Percentiles rank a stretch among this genome's conserved stretches.
phyloP scores from a whole-genome alignment of 352 stramenopile species.

The Pythium sp. region DNA sequence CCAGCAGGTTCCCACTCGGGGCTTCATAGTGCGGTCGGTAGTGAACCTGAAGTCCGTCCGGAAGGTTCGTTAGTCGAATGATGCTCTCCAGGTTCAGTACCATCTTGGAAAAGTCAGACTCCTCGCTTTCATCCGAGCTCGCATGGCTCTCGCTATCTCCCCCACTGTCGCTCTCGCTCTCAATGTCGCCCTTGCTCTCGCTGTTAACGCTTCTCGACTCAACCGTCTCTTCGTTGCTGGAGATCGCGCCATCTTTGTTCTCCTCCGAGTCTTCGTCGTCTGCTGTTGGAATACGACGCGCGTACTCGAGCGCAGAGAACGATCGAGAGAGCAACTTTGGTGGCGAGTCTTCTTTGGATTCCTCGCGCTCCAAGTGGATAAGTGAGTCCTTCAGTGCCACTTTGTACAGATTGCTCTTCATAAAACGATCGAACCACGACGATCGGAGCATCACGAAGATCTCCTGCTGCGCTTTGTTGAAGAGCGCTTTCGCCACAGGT shows the following conservation, averaged over 20 bases:
- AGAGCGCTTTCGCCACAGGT: conserved; percentile 43
- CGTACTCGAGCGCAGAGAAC: conserved; percentile 47
- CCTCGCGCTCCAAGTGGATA: conserved; percentile 57
- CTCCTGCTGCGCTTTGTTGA: conserved; percentile 71
- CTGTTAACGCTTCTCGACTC: conserved; percentile 13
- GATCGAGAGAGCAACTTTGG: conserved; percentile 61
- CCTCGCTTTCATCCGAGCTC: conserved; percentile 40
- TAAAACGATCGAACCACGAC: conserved; percentile 83
- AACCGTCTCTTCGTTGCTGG: conserved; percentile 12
- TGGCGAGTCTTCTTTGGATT: conserved; percentile 61
- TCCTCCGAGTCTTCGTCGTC: conserved; percentile 13
- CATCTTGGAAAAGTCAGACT: conserved; percentile 52
- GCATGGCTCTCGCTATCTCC: conserved; percentile 31
- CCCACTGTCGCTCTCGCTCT: conserved; percentile 18
- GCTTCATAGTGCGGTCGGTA: conserved; percentile 75
- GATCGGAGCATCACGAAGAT: conserved; percentile 80
- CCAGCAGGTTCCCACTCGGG: conserved; percentile 24
- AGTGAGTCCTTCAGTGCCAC: conserved; percentile 71
- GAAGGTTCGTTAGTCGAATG: conserved; percentile 77
- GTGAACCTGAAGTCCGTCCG: conserved; percentile 76
- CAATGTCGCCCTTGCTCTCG: conserved; percentile 15
- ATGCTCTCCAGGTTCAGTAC: conserved; percentile 81
- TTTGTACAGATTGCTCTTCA: conserved; percentile 83
- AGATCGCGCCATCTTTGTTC: conserved; percentile 8
- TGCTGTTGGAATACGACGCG: conserved; percentile 9